Base-by-base conservation (phyloP, 2,329 filamentous ascomycete genomes). In the Ceratocystis harringtonii region DNA sequence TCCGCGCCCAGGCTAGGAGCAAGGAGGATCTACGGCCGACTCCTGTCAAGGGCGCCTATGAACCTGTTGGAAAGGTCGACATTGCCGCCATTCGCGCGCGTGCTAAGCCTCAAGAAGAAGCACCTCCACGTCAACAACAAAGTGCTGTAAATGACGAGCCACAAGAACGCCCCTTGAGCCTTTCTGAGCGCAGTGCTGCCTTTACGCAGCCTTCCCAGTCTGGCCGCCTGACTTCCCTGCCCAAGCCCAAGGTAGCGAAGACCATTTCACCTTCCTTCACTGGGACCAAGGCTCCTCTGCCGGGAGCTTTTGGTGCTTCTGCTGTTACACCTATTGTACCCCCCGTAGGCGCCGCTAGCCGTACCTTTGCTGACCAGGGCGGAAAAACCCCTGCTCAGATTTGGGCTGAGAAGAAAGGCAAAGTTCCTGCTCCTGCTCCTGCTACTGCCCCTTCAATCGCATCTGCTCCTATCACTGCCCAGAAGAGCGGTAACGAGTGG, bases 321-420 rank as follows among this genome's bases (percentile, higher is more conserved):
- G 86, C 86, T 68, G 75, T 84, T n/a, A 74, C 80, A 7, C 78
- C 84, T 32, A 73, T 77, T 22, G 25, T 30, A 17, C 71, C 78
- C 22, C 85, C 88, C 5, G 81, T 96, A 30, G 91, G 90, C 30
- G 81, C 84, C 69, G 91, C 92, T 45, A 95, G 90, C 76, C 86
- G 90, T 72, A 96, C 91, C 0, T 99, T 97, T 78, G 94, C 94
- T 17, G 92, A 96, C 70, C 80, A 95, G 74, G 92, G 89, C 69
- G 94, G 94, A 68, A 99, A 97, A 79, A 97, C 94, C 4, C 94
- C 94, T 5, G 92, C 94, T 36, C 94, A 99, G 75, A 78, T 96
- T 44, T 99, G 94, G 94, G 92, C 92, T 0, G 94, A 99, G 79
- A 95, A 92, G 79, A 97, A 97, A 79, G 92, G 89, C 45, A 86